Evolutionary conservation across 2,329 filamentous ascomycete species (phyloP), one percentile per base, ranked within the genome.

Genomic region (Ascochyta rabiei): DNA sequence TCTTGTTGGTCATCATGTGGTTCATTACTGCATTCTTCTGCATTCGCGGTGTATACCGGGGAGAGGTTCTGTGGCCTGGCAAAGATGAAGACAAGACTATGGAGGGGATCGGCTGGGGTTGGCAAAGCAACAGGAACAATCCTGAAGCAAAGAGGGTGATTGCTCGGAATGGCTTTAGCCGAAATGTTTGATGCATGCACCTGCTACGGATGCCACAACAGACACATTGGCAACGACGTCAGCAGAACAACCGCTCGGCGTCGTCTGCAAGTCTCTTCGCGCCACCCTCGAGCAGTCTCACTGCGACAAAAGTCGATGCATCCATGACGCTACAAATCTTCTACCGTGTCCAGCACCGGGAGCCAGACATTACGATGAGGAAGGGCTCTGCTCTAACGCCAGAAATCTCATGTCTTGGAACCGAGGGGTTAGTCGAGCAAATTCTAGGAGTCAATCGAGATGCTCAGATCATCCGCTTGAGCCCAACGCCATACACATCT

Each of bases 31-130:
- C 81, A 9, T 69, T 75, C 18, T 75, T 77, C 37, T 80, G 84
- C 63, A 64, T 83, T 2, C 72, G 76, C 21, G 84, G 84, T 2
- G 75, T 87, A 4, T 71, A 76, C 54, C 73, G 70, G 10, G 75
- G 80, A 48, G 76, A 84, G 45, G 81, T 87, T 38, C 73, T 86
- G 60, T 85, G 79, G 69, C 82, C 82, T 2, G 84, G 84, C 1
- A 72, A 67, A 37, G 71, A 74, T 44, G 71, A 74, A 30, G 71
- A 74, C 40, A 71, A 66, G 48, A 63, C 57, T 0, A 71, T 72
- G 67, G 53, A 62, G 30, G 55, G 56, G 3, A 43, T 34, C 16
- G 31, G n/a, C 16, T 34, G 31, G 31, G 31, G 31, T 34, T 34
- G 31, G 31, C 31, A 34, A 16, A 34, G 31, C 31, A 34, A 34